These are phyloP conservation scores for Spencermartinsiella ligniputridi DNA, from an alignment of 1,139 yeast genomes.

Conservation along the genomic window DNA sequence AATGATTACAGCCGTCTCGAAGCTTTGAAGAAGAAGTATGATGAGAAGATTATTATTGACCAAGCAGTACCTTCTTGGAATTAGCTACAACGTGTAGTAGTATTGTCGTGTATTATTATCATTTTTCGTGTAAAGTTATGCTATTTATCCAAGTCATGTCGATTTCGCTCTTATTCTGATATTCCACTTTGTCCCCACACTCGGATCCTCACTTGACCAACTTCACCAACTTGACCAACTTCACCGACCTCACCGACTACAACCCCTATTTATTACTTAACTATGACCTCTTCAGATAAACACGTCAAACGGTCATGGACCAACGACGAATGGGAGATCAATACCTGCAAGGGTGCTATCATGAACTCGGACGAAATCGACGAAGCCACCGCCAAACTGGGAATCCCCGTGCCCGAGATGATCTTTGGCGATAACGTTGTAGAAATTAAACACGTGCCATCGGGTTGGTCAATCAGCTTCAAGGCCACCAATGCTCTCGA, in stretches of 20 bases:
- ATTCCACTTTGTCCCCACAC: too few relatives aligned
- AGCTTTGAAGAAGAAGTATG: neutral
- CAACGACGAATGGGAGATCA: conserved; percentile 70
- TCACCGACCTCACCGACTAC: too few relatives aligned
- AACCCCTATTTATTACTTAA: too few relatives aligned
- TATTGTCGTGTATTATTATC: too few relatives aligned
- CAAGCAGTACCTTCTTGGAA: neutral
- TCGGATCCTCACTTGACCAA: too few relatives aligned
- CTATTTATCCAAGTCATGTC: too few relatives aligned
- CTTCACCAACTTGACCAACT: too few relatives aligned
- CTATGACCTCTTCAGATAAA: neutral
- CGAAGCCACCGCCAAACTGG: conserved; percentile 53
- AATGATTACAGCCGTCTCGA: neutral
- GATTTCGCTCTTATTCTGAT: too few relatives aligned
- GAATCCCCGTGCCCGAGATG: conserved; percentile 94
- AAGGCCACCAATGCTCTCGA: conserved; percentile 79
- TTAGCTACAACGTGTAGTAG: too few relatives aligned
- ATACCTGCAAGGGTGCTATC: conserved; percentile 72
- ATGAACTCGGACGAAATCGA: conserved; percentile 73
- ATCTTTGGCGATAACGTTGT: conserved; percentile 86
- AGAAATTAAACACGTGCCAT: conserved; percentile 38
- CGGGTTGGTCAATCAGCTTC: conserved; percentile 53
- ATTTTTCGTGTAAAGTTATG: too few relatives aligned
- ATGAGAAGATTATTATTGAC: neutral
- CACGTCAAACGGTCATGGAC: conserved; percentile 9